These are phyloP conservation scores for Teratosphaeria epicoccoides DNA, from an alignment of 2,329 filamentous ascomycete species.

Conservation along the genomic window DNA sequence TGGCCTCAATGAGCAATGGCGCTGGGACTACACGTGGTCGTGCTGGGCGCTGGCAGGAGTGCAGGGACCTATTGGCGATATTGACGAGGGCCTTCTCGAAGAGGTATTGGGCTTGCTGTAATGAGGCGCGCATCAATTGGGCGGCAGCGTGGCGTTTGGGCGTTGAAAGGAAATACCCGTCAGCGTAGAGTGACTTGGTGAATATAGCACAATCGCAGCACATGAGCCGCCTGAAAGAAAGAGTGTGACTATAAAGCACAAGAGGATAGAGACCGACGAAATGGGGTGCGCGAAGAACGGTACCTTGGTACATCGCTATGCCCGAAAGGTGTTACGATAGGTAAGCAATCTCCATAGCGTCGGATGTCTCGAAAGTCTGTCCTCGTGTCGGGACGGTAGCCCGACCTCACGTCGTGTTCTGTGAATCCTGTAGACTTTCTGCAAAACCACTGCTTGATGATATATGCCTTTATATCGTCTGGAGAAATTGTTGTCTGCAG, in stretches of 20 bases:
- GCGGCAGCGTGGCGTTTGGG: not conserved
- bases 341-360: not conserved
- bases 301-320: not conserved
- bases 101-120: not conserved
- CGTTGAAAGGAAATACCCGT: not conserved
- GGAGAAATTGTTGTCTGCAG: not conserved
- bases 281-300: not conserved
- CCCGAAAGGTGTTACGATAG: not conserved
- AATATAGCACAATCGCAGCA: not conserved
- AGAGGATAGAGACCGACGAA: not conserved
- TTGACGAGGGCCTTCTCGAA: too few species aligned
- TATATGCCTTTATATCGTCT: not conserved
- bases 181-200: not conserved
- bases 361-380: not conserved
- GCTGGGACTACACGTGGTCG: not conserved
- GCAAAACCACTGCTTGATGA: not conserved
- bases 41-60: too few species aligned
- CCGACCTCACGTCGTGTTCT: not conserved
- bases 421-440: not conserved
- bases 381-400: not conserved
- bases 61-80: too few species aligned
- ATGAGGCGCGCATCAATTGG: not conserved
- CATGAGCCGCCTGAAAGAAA: not conserved
- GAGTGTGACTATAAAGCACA: not conserved
- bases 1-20: not conserved